Percentiles rank a stretch among this genome's conserved stretches.
These are phyloP conservation scores for Mycosarcoma mackinlayi DNA, from an alignment of 1,284 basidiomycete species.

Conservation along the genomic window DNA sequence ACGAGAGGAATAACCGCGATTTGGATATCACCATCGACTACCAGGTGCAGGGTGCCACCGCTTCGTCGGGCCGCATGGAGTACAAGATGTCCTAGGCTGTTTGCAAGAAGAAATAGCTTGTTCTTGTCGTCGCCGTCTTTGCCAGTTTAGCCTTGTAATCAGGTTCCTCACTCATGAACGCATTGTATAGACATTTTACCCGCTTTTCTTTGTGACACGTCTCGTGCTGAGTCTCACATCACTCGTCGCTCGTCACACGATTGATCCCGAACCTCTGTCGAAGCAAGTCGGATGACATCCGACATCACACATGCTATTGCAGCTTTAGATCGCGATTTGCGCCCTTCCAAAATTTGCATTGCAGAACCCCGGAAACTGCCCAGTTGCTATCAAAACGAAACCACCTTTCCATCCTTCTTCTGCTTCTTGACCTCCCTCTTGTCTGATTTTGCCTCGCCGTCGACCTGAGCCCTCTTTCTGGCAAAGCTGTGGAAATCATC, in stretches of 20 bases:
- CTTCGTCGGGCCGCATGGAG: conserved; percentile 53
- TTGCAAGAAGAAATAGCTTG: neutral
- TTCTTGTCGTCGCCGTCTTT: neutral
- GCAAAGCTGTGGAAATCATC: conserved; percentile 89
- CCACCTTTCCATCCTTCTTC: conserved; percentile 34
- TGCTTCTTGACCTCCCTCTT: conserved; percentile 6
- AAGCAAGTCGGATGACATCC: too few species aligned
- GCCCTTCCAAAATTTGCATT: too few species aligned
- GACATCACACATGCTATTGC: too few species aligned
- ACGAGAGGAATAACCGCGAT: conserved; percentile 65
- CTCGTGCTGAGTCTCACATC: neutral
- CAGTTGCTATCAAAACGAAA: conserved; percentile 44
- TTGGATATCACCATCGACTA: conserved; percentile 65
- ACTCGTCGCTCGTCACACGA: too few species aligned
- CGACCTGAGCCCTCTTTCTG: conserved; percentile 75
- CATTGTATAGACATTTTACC: conserved; percentile 8
- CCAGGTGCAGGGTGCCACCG: conserved; percentile 50
- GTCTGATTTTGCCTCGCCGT: conserved; percentile 62
- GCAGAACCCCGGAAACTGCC: neutral
- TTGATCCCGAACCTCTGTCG: too few species aligned
- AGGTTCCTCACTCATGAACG: conserved; percentile 1
- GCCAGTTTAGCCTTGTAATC: conserved; percentile 9
- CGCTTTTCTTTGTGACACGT: neutral
- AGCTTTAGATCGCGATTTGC: too few species aligned
- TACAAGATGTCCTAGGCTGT: conserved; percentile 63